These are phyloP conservation scores for Sophora flavescens DNA, from an alignment of 306 rosid genomes.

Conservation along the genomic window DNA sequence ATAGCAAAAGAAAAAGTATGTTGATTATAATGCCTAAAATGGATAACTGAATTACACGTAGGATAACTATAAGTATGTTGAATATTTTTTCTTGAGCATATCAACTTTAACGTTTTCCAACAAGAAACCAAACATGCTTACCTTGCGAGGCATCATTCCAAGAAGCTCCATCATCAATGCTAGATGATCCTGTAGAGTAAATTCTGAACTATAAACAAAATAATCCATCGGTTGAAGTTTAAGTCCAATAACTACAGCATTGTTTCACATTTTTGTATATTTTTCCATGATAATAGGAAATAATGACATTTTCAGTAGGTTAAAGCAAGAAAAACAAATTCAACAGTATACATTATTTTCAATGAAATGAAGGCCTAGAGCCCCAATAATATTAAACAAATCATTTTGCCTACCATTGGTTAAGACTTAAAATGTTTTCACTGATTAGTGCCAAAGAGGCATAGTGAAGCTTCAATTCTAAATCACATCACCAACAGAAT, in stretches of 20 bases:
- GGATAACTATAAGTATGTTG: conserved; percentile 7
- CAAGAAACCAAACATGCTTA: conserved; percentile 46
- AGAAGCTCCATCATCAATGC: conserved; percentile 99
- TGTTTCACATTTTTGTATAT: background rate
- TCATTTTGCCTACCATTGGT: background rate
- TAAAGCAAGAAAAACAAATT: background rate
- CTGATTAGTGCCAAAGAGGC: background rate
- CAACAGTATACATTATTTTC: conserved; percentile 1
- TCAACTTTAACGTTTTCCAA: conserved; percentile 20
- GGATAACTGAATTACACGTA: background rate
- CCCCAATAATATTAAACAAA: background rate
- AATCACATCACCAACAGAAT: conserved; percentile 15
- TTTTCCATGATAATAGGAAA: background rate
- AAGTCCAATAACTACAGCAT: conserved; percentile 29
- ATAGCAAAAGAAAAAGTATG: background rate
- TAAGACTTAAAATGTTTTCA: background rate
- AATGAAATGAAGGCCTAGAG: background rate
- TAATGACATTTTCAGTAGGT: conserved; percentile 23
- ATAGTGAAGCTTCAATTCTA: conserved; percentile 15
- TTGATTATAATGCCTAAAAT: background rate
- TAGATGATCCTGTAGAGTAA: conserved; percentile 82
- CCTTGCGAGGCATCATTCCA: conserved; percentile 99
- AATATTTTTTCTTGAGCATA: conserved; percentile 4
- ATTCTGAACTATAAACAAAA: conserved; percentile 26
- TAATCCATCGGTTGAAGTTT: conserved; percentile 23